These are phyloP conservation scores for Angophora floribunda DNA, from an alignment of 345 rosid genomes.

Conservation along the genomic window DNA sequence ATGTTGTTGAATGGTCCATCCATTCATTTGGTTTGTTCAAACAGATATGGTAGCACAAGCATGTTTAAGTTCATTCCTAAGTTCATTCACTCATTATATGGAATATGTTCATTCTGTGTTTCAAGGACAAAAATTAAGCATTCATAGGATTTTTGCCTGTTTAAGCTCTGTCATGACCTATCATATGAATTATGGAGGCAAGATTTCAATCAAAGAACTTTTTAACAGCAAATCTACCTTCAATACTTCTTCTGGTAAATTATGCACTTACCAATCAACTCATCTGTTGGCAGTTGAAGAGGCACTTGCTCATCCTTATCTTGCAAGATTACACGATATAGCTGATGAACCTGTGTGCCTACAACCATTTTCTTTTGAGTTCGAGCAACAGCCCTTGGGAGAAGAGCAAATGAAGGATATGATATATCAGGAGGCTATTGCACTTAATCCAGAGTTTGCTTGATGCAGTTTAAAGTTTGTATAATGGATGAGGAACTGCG, in stretches of 20 bases:
- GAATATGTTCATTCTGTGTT: not conserved
- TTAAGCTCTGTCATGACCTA: not conserved
- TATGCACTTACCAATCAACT: not conserved
- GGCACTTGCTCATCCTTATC: conserved; percentile 87
- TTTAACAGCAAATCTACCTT: not conserved
- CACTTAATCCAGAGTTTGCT: conserved; percentile 65
- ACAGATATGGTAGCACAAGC: not conserved
- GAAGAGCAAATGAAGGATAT: conserved; percentile 94
- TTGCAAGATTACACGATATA: conserved; percentile 68
- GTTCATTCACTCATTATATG: not conserved
- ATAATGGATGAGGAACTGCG: not conserved
- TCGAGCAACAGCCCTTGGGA: conserved; percentile 67
- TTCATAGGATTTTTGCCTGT: not conserved
- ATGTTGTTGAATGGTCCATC: not conserved
- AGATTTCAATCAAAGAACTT: not conserved
- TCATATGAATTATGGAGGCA: not conserved
- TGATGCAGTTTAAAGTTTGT: conserved; percentile 1
- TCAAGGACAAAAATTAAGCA: not conserved
- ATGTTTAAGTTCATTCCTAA: not conserved
- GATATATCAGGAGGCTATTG: conserved; percentile 71
- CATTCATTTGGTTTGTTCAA: not conserved
- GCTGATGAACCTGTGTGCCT: conserved; percentile 87
- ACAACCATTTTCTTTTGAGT: conserved; percentile 74
- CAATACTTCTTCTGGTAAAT: not conserved
- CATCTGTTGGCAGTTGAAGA: conserved; percentile 61